Conservation (phyloP, 208 protist species). For the Acanthamoeba castellanii region DNA sequence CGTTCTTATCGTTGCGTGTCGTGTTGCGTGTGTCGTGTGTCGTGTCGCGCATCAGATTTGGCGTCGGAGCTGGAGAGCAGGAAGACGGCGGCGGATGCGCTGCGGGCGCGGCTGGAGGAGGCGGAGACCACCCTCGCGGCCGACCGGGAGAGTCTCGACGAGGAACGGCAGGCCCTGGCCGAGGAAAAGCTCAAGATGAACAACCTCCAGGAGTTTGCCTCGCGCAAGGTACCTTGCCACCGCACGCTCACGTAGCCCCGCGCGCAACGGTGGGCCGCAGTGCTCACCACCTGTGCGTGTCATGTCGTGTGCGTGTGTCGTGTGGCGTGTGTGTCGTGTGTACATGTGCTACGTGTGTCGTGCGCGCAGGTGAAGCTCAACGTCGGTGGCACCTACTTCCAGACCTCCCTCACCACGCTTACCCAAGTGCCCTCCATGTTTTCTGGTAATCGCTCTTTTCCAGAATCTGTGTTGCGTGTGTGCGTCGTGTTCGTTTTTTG, state of each 20-base stretch:
- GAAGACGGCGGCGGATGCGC: not conserved
- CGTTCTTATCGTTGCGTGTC: too few relatives aligned
- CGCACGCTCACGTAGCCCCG: too few relatives aligned
- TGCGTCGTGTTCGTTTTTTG: too few relatives aligned
- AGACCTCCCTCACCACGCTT: not conserved
- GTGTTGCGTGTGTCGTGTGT: too few relatives aligned
- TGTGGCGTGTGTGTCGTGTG: too few relatives aligned
- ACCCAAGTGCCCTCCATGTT: constrained; percentile 34
- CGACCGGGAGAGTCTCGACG: not conserved
- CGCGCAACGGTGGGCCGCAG: too few relatives aligned
- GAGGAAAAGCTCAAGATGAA: not conserved
- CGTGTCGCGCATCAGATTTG: not conserved
- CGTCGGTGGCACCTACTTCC: not conserved
- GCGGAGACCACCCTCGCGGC: not conserved
- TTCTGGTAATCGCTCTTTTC: not conserved
- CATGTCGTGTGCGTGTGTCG: too few relatives aligned
- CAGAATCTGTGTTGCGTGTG: too few relatives aligned
- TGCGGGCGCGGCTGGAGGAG: not conserved
- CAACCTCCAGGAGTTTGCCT: not conserved
- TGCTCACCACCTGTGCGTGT: too few relatives aligned
- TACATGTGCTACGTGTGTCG: too few relatives aligned
- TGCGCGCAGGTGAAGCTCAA: not conserved
- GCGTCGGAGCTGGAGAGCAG: not conserved
- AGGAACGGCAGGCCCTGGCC: not conserved
- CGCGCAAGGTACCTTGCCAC: not conserved